Evolutionary conservation across 805 yeast species (phyloP).

Genomic region (Wickerhamiella bombiphila): DNA sequence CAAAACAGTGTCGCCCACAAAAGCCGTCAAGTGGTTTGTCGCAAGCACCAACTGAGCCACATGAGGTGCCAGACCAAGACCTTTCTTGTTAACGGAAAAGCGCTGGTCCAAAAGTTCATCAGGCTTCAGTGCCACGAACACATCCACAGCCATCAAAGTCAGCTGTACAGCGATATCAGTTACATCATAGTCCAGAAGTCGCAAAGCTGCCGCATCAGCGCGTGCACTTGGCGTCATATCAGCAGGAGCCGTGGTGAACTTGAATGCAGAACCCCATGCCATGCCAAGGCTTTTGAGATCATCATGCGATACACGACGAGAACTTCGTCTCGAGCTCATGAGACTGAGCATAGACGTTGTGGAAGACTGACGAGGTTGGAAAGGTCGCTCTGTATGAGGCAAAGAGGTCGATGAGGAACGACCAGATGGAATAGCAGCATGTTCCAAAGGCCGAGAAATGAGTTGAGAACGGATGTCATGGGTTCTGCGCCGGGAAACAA

Average conservation of each 20-base stretch:
- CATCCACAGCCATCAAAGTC: constrained; percentile 22
- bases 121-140: constrained; percentile 20
- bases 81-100: constrained; percentile 20
- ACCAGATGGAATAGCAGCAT: not conserved
- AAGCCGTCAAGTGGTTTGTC: constrained; percentile 25
- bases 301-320: not conserved
- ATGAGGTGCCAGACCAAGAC: constrained; percentile 22
- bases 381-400: not conserved
- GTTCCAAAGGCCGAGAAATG: not conserved
- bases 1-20: constrained; percentile 25
- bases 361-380: not conserved
- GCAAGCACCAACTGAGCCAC: constrained; percentile 19
- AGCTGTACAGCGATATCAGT: constrained; percentile 24
- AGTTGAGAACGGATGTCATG: not conserved
- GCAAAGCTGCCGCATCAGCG: constrained; percentile 1
- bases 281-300: not conserved
- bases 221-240: not conserved
- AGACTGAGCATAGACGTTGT: constrained; percentile 1
- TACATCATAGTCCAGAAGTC: constrained; percentile 20
- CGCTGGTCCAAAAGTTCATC: constrained; percentile 24
- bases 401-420: constrained; percentile 2
- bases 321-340: not conserved
- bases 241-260: not conserved
- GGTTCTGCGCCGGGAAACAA: not conserved
- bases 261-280: constrained; percentile 5